Conservation (phyloP, 805 yeast genomes). For the Peterozyma toletana region DNA sequence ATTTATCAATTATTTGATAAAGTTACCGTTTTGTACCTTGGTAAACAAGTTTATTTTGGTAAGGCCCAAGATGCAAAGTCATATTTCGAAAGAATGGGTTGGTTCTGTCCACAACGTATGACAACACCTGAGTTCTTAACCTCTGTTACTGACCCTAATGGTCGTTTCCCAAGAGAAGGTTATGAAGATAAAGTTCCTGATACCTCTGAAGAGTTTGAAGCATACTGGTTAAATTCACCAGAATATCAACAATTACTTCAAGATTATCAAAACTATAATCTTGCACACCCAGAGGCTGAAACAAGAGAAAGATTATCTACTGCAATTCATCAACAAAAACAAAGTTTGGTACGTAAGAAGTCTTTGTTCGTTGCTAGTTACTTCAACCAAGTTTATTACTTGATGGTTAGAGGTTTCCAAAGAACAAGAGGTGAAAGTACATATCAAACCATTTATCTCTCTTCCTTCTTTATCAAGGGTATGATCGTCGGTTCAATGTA, state of each 20-base stretch:
- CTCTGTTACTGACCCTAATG: conserved; percentile 58
- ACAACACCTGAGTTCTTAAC: conserved; percentile 66
- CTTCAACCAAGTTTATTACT: too few species aligned
- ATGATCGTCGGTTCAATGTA: conserved; percentile 58
- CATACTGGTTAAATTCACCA: conserved; percentile 44
- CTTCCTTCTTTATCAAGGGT: conserved; percentile 49
- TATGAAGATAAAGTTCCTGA: conserved; percentile 44
- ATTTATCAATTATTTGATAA: conserved; percentile 55
- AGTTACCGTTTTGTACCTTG: conserved; percentile 49
- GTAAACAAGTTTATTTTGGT: conserved; percentile 55
- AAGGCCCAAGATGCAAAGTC: conserved; percentile 41
- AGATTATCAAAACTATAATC: conserved; percentile 13
- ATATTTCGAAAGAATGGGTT: conserved; percentile 59
- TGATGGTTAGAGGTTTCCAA: conserved; percentile 18
- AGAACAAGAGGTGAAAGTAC: conserved; percentile 38
- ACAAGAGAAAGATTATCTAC: conserved; percentile 33
- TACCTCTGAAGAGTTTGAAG: conserved; percentile 51
- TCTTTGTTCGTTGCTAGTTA: too few species aligned
- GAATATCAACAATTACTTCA: conserved; percentile 21
- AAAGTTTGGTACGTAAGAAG: conserved; percentile 35
- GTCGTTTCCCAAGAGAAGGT: conserved; percentile 42
- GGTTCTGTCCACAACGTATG: conserved; percentile 51
- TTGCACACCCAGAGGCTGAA: conserved; percentile 23
- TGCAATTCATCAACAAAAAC: conserved; percentile 36
- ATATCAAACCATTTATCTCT: conserved; percentile 29